Conservation (phyloP, 371 early-diverging fungal species). For the Conidiobolus incongruus region DNA sequence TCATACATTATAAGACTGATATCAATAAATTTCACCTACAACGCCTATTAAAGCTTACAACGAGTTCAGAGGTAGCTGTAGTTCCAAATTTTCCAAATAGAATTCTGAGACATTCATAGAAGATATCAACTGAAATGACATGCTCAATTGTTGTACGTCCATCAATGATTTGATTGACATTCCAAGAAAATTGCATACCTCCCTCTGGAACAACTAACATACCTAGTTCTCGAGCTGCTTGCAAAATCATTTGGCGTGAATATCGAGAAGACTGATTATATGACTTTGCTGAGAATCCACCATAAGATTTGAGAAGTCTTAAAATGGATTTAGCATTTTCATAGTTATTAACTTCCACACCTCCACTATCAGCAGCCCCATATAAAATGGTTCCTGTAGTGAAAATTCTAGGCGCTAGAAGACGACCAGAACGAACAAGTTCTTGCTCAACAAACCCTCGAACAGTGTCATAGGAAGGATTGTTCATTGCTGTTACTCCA, state of each 20-base stretch:
- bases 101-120: background rate
- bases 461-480: background rate
- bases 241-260: background rate
- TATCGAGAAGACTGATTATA: background rate
- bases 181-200: background rate
- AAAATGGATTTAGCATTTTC: background rate
- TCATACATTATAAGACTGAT: background rate
- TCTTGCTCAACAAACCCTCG: background rate
- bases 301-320: too few relatives aligned
- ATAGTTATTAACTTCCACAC: background rate
- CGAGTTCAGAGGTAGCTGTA: background rate
- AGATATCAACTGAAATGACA: background rate
- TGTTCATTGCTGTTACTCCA: background rate
- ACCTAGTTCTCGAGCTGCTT: background rate
- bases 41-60: background rate
- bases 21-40: background rate
- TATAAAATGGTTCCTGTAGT: background rate
- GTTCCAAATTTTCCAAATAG: background rate
- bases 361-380: background rate
- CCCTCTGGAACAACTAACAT: too few relatives aligned
- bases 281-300: background rate
- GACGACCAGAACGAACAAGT: background rate
- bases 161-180: conserved; percentile 1
- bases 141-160: background rate
- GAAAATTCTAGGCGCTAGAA: background rate